Percentiles rank a stretch among this genome's conserved stretches.
Evolutionary conservation across 768 basidiomycete genomes (phyloP).

Genomic region (Inosperma sp.): DNA sequence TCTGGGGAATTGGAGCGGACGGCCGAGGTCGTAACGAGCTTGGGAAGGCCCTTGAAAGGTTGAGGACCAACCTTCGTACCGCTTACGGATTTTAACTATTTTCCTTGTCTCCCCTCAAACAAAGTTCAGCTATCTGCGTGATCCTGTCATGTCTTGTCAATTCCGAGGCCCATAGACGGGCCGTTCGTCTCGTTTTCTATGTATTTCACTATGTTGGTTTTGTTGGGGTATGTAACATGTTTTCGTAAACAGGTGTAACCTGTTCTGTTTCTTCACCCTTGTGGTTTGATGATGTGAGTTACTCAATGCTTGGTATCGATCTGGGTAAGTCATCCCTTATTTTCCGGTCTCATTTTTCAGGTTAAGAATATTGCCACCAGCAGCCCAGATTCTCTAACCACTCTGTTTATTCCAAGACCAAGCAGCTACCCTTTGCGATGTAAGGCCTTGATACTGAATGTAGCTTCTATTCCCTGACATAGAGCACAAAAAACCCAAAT

Average conservation of each 20-base stretch:
- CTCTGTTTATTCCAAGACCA: conserved; percentile 49
- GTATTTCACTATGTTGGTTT: conserved; percentile 6
- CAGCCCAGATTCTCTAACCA: conserved; percentile 45
- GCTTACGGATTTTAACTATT: no score
- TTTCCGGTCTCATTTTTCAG: conserved; percentile 1
- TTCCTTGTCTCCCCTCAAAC: no score
- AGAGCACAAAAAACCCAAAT: conserved; percentile 53
- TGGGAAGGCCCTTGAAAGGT: conserved; percentile 62
- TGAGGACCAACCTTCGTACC: no score
- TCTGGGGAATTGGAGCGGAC: conserved; percentile 70
- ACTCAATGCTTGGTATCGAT: not conserved
- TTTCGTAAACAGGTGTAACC: conserved; percentile 27
- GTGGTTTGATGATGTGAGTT: conserved; percentile 17
- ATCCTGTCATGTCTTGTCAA: no score
- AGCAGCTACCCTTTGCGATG: conserved; percentile 43
- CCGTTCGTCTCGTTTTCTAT: conserved; percentile 15
- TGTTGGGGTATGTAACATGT: conserved; percentile 14
- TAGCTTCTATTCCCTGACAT: no score
- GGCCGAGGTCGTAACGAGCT: conserved; percentile 67
- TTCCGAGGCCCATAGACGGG: conserved; percentile 17
- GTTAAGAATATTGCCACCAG: conserved; percentile 39
- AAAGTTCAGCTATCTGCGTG: no score
- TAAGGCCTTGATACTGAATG: conserved; percentile 23
- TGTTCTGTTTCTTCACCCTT: conserved; percentile 15
- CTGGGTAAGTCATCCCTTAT: not conserved